A percentile compares a stretch with the other conserved stretches of the same genome.
These are phyloP conservation scores for Orychophragmus violaceus DNA, from an alignment of 345 rosid genomes.

Conservation along the genomic window DNA sequence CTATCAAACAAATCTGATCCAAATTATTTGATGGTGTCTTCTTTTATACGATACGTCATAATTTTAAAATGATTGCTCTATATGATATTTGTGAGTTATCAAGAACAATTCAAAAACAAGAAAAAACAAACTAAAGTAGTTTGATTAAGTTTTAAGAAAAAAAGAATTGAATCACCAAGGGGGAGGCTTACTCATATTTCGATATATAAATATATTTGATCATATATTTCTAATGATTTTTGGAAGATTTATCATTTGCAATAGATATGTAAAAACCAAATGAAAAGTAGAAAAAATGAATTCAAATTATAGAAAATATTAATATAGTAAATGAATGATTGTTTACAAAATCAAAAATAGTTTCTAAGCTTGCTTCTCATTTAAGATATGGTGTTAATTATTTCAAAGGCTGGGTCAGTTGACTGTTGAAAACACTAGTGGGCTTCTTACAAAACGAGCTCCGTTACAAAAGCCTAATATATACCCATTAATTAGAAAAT, in stretches of 20 bases:
- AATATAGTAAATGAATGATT: neutral
- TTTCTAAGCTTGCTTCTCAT: neutral
- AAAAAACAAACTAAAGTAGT: neutral
- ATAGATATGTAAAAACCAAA: neutral
- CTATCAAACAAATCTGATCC: neutral
- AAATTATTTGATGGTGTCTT: neutral
- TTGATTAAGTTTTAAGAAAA: neutral
- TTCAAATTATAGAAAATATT: neutral
- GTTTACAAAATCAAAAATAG: neutral
- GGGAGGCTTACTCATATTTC: neutral
- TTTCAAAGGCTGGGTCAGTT: no score
- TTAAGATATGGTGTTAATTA: no score
- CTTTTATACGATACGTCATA: constrained; percentile 2
- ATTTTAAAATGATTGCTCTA: no score
- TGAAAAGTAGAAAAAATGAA: neutral
- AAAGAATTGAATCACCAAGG: neutral
- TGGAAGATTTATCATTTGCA: neutral
- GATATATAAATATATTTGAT: no score
- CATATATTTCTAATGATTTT: neutral
- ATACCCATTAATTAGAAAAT: neutral
- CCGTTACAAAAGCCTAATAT: neutral
- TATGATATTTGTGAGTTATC: neutral
- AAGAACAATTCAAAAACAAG: neutral
- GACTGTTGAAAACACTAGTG: neutral
- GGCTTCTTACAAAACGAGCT: neutral